Percentiles rank a stretch among this genome's conserved stretches.
phyloP scores from a whole-genome alignment of 768 basidiomycete species.

The Termitomyces sp. region DNA sequence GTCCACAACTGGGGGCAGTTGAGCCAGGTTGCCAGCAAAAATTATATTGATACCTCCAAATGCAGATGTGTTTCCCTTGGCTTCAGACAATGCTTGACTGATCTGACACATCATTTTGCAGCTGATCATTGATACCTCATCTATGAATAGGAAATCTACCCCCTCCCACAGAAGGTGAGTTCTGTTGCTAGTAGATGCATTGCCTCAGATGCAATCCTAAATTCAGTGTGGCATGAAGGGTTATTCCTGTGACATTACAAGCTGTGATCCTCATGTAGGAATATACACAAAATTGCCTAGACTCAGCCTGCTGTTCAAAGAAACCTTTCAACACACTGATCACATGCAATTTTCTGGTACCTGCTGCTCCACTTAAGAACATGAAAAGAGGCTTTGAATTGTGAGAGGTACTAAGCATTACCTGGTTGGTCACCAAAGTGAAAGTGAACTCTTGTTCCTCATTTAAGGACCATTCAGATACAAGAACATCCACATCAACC shows the following conservation, averaged over 20 bases:
- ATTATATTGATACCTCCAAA: conserved; percentile 42
- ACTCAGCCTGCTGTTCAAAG: conserved; percentile 22
- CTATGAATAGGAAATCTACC: conserved; percentile 17
- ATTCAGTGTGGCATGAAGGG: conserved; percentile 32
- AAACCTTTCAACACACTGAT: conserved; percentile 32
- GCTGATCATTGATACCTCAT: conserved; percentile 39
- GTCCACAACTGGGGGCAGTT: conserved; percentile 34
- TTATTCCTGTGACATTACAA: conserved; percentile 32
- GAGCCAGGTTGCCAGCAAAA: conserved; percentile 41
- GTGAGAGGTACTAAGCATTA: too few species aligned
- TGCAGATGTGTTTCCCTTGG: conserved; percentile 23
- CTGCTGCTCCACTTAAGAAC: conserved; percentile 36
- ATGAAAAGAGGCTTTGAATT: conserved; percentile 14
- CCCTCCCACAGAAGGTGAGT: conserved; percentile 11
- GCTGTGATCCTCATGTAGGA: conserved; percentile 40
- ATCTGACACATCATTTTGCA: conserved; percentile 28
- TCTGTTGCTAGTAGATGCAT: too few species aligned
- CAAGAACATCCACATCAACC: too few species aligned
- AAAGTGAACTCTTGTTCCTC: too few species aligned
- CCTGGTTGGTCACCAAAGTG: too few species aligned
- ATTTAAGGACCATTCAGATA: too few species aligned
- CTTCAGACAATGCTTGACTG: conserved; percentile 27
- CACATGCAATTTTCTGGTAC: conserved; percentile 41
- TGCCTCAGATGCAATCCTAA: neutral
- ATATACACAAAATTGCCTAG: conserved; percentile 20